phyloP scores from a whole-genome alignment of 2,329 filamentous ascomycete genomes.

The Ophiostoma angusticollis region DNA sequence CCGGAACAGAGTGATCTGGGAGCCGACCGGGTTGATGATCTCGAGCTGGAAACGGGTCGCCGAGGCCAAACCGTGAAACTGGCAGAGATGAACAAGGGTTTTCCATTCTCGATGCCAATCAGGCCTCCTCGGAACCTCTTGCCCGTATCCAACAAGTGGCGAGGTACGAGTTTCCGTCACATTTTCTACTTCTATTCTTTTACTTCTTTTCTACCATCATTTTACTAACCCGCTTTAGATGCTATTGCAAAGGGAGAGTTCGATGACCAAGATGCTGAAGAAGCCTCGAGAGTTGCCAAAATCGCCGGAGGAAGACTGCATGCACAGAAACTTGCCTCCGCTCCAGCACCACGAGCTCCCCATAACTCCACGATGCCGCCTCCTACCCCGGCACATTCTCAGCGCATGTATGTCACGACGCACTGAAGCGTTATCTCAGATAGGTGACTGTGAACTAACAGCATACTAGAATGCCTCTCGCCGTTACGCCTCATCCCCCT shows the following conservation, averaged over 20 bases:
- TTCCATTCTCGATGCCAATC: not conserved
- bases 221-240: not conserved
- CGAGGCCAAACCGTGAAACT: not conserved
- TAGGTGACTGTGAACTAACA: no score
- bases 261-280: conserved; percentile 14
- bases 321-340: conserved; percentile 1
- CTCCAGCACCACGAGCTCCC: not conserved
- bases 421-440: no score
- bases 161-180: conserved; percentile 3
- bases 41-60: conserved; percentile 11
- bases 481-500: no score
- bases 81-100: not conserved
- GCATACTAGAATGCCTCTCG: no score
- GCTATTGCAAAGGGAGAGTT: conserved; percentile 11
- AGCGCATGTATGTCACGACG: no score
- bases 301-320: conserved; percentile 13
- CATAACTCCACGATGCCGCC: not conserved
- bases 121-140: not conserved
- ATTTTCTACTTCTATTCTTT: no score
- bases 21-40: conserved; percentile 10
- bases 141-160: conserved; percentile 6
- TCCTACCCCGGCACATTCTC: not conserved
- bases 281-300: conserved; percentile 11
- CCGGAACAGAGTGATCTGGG: conserved; percentile 11
- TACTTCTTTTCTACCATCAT: no score